A percentile compares a stretch with the other conserved stretches of the same genome.
Conservation (phyloP, 495 filamentous ascomycete species). For the Ascobolus immersus region DNA sequence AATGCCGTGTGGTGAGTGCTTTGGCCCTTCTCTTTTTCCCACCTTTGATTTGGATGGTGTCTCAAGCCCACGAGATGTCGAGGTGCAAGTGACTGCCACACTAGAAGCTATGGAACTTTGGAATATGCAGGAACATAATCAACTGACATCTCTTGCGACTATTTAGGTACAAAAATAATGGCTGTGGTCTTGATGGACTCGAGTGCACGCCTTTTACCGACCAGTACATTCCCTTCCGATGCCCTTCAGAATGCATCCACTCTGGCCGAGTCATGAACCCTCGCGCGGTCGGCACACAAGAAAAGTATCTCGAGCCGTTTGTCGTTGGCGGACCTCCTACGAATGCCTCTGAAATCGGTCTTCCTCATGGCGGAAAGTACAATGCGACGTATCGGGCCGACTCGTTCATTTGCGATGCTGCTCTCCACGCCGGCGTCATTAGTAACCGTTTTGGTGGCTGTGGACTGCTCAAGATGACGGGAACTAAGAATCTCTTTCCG, state of each 20-base stretch:
- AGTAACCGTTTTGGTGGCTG: slow-evolving; percentile 47
- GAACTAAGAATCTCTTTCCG: slow-evolving; percentile 36
- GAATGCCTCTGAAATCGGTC: slow-evolving; percentile 15
- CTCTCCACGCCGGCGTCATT: slow-evolving; percentile 53
- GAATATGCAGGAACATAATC: neutral
- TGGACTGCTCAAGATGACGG: slow-evolving; percentile 43
- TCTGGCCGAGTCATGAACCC: slow-evolving; percentile 37
- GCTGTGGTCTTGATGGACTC: slow-evolving; percentile 55
- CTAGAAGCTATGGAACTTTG: too few species aligned
- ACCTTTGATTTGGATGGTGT: neutral
- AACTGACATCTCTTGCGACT: neutral
- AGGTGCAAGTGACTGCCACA: too few species aligned
- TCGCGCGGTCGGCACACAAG: slow-evolving; percentile 45
- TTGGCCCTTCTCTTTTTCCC: neutral
- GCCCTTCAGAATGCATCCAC: slow-evolving; percentile 47
- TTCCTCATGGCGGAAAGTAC: slow-evolving; percentile 8
- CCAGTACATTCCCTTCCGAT: slow-evolving; percentile 46
- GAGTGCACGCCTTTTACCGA: slow-evolving; percentile 55
- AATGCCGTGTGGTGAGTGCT: slow-evolving; percentile 30
- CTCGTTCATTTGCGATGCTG: slow-evolving; percentile 58
- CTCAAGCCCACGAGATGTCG: too few species aligned
- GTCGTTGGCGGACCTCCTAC: slow-evolving; percentile 47
- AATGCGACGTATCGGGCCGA: slow-evolving; percentile 46
- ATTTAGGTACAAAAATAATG: slow-evolving; percentile 42
- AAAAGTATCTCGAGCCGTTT: slow-evolving; percentile 40